Evolutionary conservation across 768 basidiomycete genomes (phyloP).

Genomic region (Pleurotus tuoliensis): DNA sequence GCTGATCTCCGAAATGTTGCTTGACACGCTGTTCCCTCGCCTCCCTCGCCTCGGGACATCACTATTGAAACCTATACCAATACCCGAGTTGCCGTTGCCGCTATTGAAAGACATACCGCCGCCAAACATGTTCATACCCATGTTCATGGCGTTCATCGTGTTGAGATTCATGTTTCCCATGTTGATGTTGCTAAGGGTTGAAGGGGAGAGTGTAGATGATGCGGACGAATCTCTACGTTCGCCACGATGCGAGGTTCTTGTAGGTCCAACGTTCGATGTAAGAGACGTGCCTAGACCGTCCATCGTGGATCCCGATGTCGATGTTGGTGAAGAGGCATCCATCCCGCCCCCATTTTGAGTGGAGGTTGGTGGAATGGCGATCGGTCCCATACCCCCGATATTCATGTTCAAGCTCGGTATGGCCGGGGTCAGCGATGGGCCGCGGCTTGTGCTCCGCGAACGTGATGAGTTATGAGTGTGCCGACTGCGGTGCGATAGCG

Average conservation of each 20-base stretch:
- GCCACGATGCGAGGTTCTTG: too few relatives aligned
- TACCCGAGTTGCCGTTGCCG: background rate
- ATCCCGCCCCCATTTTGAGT: too few relatives aligned
- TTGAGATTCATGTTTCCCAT: too few relatives aligned
- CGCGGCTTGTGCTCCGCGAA: slow-evolving; percentile 19
- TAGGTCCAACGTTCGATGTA: too few relatives aligned
- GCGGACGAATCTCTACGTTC: too few relatives aligned
- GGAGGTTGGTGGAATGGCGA: background rate
- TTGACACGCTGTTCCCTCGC: background rate
- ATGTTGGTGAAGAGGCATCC: too few relatives aligned
- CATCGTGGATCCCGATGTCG: too few relatives aligned
- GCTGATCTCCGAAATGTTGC: too few relatives aligned
- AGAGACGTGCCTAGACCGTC: too few relatives aligned
- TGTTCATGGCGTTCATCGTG: background rate
- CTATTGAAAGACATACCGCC: background rate
- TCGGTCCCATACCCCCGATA: background rate
- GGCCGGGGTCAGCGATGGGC: slow-evolving; percentile 6
- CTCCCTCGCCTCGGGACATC: background rate
- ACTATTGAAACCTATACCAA: background rate
- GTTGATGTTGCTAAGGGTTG: too few relatives aligned
- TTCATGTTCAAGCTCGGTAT: slow-evolving; percentile 5
- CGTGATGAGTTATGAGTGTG: slow-evolving; percentile 37
- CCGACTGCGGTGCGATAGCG: slow-evolving; percentile 24
- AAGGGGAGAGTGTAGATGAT: too few relatives aligned
- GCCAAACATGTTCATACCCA: background rate